phyloP scores from a whole-genome alignment of 495 filamentous ascomycete species.

The Jackrogersella multiformis region DNA sequence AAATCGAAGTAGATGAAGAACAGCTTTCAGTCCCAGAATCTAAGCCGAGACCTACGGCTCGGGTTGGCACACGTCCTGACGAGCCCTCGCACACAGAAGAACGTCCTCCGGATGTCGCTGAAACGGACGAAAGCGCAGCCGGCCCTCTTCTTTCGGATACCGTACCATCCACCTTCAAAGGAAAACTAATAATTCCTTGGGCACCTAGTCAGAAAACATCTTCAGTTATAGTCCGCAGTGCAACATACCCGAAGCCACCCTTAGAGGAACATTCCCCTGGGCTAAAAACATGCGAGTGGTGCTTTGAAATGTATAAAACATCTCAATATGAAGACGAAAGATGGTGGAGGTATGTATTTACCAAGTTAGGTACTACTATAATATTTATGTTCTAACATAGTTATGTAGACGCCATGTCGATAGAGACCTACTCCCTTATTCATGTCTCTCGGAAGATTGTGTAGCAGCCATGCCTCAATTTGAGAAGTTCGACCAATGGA shows the following conservation, averaged over 20 bases:
- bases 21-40: neutral
- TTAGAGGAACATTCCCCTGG: too few species aligned
- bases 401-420: neutral
- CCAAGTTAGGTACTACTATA: neutral
- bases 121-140: neutral
- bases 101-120: neutral
- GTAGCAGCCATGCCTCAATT: neutral
- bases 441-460: slow-evolving; percentile 2
- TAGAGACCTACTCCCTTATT: slow-evolving; percentile 3
- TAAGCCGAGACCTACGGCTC: too few species aligned
- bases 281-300: slow-evolving; percentile 4
- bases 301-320: neutral
- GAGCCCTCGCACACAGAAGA: neutral
- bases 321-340: neutral
- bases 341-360: slow-evolving; percentile 5
- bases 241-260: slow-evolving; percentile 4
- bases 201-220: neutral
- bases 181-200: neutral
- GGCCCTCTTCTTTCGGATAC: neutral
- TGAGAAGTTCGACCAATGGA: neutral
- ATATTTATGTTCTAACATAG: neutral
- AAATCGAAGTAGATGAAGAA: neutral
- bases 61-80: neutral
- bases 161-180: neutral
- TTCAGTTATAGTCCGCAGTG: neutral